Percentiles rank a stretch among this genome's conserved stretches.
Evolutionary conservation across 441 rosid species (phyloP).

Genomic region (Iberis amara): DNA sequence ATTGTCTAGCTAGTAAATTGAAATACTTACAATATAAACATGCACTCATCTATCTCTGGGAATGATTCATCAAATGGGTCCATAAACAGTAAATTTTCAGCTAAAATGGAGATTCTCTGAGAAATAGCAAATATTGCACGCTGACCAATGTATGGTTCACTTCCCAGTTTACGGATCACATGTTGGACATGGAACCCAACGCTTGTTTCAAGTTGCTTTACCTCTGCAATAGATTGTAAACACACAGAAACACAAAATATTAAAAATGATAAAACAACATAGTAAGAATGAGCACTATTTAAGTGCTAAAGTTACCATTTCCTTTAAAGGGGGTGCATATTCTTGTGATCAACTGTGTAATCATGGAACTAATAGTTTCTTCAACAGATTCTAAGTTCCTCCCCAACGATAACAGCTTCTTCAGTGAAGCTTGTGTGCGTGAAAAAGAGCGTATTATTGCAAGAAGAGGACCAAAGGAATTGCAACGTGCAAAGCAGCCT

Average conservation of each 20-base stretch:
- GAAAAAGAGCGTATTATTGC: slow-evolving; percentile 17
- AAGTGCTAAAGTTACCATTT: slow-evolving; percentile 38
- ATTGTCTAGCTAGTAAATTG: neutral
- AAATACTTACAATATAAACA: slow-evolving; percentile 57
- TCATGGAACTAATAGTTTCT: slow-evolving; percentile 51
- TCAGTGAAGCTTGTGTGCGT: slow-evolving; percentile 45
- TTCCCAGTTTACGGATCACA: slow-evolving; percentile 71
- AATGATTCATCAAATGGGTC: slow-evolving; percentile 83
- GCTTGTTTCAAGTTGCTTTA: slow-evolving; percentile 33
- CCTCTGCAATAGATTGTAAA: slow-evolving; percentile 37
- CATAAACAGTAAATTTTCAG: slow-evolving; percentile 57
- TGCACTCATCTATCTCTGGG: slow-evolving; percentile 49
- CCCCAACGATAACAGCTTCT: slow-evolving; percentile 46
- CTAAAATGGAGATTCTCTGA: slow-evolving; percentile 50
- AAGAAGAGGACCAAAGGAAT: slow-evolving; percentile 11
- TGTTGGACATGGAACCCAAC: slow-evolving; percentile 57
- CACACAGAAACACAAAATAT: slow-evolving; percentile 17
- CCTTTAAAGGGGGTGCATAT: slow-evolving; percentile 47
- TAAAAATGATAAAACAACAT: slow-evolving; percentile 3
- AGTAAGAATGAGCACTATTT: neutral
- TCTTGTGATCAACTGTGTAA: slow-evolving; percentile 49
- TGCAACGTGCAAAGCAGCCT: slow-evolving; percentile 8
- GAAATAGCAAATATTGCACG: slow-evolving; percentile 55
- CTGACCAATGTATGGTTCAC: slow-evolving; percentile 64
- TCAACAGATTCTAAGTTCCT: slow-evolving; percentile 46